These are phyloP conservation scores for Aphanocladium album DNA, from an alignment of 2,329 filamentous ascomycete species.

Conservation along the genomic window DNA sequence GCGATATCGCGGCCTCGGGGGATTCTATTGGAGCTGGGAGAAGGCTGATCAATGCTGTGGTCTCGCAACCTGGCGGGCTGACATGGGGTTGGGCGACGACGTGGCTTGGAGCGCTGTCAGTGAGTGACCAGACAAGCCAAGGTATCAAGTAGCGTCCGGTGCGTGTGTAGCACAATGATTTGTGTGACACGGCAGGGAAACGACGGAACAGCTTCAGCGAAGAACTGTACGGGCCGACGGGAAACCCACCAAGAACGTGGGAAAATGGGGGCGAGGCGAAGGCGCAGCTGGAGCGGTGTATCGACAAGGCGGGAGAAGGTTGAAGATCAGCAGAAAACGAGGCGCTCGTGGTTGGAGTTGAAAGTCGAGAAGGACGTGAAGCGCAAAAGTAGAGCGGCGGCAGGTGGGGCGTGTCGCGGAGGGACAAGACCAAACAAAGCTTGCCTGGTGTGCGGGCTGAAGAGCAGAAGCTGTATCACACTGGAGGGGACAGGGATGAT, in stretches of 20 bases:
- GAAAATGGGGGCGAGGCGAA: background rate
- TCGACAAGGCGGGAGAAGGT: background rate
- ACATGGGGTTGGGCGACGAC: constrained; percentile 11
- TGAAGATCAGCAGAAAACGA: constrained; percentile 4
- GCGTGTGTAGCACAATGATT: constrained; percentile 5
- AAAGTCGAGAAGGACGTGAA: background rate
- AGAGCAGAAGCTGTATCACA: constrained; percentile 6
- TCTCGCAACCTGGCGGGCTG: constrained; percentile 1
- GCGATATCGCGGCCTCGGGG: constrained; percentile 6
- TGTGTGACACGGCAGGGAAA: constrained; percentile 11
- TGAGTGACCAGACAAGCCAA: constrained; percentile 2
- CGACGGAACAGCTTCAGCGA: background rate
- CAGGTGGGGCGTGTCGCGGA: constrained; percentile 9
- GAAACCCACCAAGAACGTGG: constrained; percentile 9
- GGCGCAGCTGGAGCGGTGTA: constrained; percentile 1
- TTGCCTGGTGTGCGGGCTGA: constrained; percentile 9
- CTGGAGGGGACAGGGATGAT: constrained; percentile 5
- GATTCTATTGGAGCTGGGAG: constrained; percentile 3
- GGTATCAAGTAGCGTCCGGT: background rate
- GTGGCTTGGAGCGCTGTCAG: constrained; percentile 11
- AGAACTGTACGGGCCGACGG: background rate
- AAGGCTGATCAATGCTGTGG: constrained; percentile 1
- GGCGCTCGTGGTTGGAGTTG: constrained; percentile 8
- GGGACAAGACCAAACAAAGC: constrained; percentile 9
- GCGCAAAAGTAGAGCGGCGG: constrained; percentile 7